Base-by-base conservation (phyloP, 1,284 basidiomycete genomes). In the Hemileia vastatrix region DNA sequence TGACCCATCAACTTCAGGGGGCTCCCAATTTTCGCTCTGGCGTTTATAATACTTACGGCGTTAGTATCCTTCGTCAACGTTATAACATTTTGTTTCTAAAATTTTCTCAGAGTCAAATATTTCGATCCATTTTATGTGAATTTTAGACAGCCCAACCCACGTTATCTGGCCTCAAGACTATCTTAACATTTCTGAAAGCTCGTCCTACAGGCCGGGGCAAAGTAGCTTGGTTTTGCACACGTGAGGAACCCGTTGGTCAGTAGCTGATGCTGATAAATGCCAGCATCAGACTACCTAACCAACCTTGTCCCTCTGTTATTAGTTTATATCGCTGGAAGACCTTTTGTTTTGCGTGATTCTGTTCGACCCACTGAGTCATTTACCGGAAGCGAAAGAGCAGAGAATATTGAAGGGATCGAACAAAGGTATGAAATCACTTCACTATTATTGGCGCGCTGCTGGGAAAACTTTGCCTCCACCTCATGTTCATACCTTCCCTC, bases 351-450 rank as follows among this genome's bases (percentile, higher is more conserved):
- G n/a, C 83, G 95, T 54, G 94, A 99, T 75, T 85, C 88, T 0
- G 83, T 88, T 11, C 84, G 87, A 63, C 94, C 95, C 1, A 83
- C 87, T 63, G 82, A 84, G 55, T 88, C 87, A 0, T 81, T 97
- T 62, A 81, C 85, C 15, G 78, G 97, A 45, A 94, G 90, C 15
- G 90, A 95, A 75, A 83, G 95, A 43, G 89, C 93, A 0, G 87
- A 91, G 76, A 96, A 95, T 72, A 80, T 99, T 8, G 95, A 98
- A 76, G 92, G 86, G 2, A 97, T 99, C 66, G 95, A 99, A 78
- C 80, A 82, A 44, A 83, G 94, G 63, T 69, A 40, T 43, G 65
- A 50, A 11, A 27, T 56, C 48, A n/a, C n/a, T n/a, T n/a, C n/a
- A n/a, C n/a, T n/a, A n/a, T n/a, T n/a, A n/a, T n/a, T n/a, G n/a